These are phyloP conservation scores for Fusarium secorum DNA, from an alignment of 2,329 filamentous ascomycete genomes.

Conservation along the genomic window DNA sequence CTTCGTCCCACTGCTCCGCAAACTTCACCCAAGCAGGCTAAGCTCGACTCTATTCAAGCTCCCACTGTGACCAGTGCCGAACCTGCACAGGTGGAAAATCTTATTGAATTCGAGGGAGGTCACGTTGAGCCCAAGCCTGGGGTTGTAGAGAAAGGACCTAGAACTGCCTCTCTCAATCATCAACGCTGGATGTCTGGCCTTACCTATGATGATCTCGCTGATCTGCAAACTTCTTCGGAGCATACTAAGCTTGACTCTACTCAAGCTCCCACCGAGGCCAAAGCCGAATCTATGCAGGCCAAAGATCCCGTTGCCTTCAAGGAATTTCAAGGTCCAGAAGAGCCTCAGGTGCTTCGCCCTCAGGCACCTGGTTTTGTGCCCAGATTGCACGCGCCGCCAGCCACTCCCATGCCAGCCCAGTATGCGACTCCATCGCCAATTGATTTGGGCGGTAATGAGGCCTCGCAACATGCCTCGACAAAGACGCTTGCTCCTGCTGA, in stretches of 20 bases:
- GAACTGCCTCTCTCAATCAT: conserved; percentile 58
- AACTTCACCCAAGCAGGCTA: not conserved
- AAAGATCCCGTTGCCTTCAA: not conserved
- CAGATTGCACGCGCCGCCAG: not conserved
- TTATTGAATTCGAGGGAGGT: not conserved
- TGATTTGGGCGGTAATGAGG: not conserved
- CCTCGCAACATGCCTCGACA: not conserved
- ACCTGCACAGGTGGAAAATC: not conserved
- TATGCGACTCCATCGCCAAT: not conserved
- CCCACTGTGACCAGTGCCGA: not conserved
- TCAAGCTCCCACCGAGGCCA: not conserved
- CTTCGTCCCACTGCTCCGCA: not conserved
- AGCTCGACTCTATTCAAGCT: not conserved
- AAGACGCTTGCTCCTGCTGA: not conserved
- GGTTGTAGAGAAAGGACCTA: conserved; percentile 38
- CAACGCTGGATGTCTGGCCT: conserved; percentile 49
- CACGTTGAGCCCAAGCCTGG: conserved; percentile 18
- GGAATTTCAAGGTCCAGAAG: conserved; percentile 23
- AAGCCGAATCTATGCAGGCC: not conserved
- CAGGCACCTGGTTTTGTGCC: conserved; percentile 27
- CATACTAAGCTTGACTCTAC: not conserved
- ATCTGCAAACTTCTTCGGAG: not conserved
- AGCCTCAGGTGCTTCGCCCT: conserved; percentile 23
- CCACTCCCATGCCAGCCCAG: not conserved
- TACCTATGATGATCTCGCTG: not conserved